A percentile compares a stretch with the other conserved stretches of the same genome.
Conservation (phyloP, 2,329 filamentous ascomycete species). For the Aspergillus tubingensis region DNA sequence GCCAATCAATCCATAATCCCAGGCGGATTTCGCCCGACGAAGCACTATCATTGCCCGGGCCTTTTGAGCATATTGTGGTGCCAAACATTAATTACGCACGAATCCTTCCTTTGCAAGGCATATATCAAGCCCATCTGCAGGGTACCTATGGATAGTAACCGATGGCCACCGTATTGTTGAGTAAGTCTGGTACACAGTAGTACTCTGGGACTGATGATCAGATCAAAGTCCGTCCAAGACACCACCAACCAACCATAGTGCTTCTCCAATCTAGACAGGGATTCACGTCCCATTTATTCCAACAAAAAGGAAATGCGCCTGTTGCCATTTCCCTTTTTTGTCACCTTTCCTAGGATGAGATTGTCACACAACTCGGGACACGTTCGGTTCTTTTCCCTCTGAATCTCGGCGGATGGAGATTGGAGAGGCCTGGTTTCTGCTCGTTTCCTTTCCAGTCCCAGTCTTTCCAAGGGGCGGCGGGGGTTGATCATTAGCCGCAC, state of each 20-base stretch:
- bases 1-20: conserved; percentile 10
- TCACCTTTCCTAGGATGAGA: not conserved
- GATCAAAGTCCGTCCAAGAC: not conserved
- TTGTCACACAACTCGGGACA: not conserved
- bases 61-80: not conserved
- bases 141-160: not conserved
- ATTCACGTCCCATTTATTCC: not conserved
- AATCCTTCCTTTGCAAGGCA: not conserved
- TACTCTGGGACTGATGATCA: not conserved
- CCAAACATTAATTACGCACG: conserved; percentile 1
- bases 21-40: conserved; percentile 11
- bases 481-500: conserved; percentile 7
- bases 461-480: not conserved
- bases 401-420: not conserved
- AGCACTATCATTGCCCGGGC: conserved; percentile 4
- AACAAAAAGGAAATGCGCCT: too few relatives aligned
- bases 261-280: not conserved
- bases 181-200: too few relatives aligned
- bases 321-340: not conserved
- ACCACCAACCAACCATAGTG: not conserved
- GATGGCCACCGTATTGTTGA: not conserved
- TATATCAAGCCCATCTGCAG: not conserved
- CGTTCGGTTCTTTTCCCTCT: not conserved
- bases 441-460: not conserved
- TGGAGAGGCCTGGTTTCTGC: too few relatives aligned